These are phyloP conservation scores for Talaromyces sp. DNA, from an alignment of 2,329 filamentous ascomycete species.

Conservation along the genomic window DNA sequence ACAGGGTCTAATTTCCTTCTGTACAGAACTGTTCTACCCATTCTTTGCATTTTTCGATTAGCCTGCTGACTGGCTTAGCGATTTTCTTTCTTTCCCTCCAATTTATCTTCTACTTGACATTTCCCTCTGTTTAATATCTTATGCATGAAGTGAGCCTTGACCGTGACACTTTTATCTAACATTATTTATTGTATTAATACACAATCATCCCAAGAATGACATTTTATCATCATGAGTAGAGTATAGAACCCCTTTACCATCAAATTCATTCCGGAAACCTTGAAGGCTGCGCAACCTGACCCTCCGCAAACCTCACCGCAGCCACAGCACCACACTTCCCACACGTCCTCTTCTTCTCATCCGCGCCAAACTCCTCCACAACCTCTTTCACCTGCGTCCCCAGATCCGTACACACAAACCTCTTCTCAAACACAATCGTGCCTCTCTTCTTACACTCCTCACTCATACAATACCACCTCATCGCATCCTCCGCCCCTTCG, in stretches of 20 bases:
- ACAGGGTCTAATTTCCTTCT: constrained; percentile 18
- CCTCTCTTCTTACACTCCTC: constrained; percentile 62
- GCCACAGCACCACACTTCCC: constrained; percentile 73
- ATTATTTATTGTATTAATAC: constrained; percentile 20
- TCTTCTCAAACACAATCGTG: constrained; percentile 76
- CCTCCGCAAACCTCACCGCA: constrained; percentile 48
- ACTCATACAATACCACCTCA: constrained; percentile 72
- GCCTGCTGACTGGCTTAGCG: constrained; percentile 3
- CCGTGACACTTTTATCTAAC: constrained; percentile 3
- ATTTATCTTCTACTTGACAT: neutral
- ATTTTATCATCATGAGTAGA: neutral
- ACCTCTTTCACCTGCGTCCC: constrained; percentile 93
- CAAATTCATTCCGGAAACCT: constrained; percentile 34
- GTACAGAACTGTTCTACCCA: neutral
- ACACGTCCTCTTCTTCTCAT: constrained; percentile 71
- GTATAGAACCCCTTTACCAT: neutral
- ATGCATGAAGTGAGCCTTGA: constrained; percentile 1
- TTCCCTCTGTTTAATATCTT: neutral
- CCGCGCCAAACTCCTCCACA: constrained; percentile 75
- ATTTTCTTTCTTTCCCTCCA: neutral
- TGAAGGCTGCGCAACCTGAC: constrained; percentile 45
- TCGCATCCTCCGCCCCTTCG: constrained; percentile 65
- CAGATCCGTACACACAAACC: constrained; percentile 84
- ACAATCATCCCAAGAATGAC: constrained; percentile 10
- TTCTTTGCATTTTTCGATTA: neutral